Base-by-base conservation (phyloP, 139 green algal species). In the Chlorella sp. region DNA sequence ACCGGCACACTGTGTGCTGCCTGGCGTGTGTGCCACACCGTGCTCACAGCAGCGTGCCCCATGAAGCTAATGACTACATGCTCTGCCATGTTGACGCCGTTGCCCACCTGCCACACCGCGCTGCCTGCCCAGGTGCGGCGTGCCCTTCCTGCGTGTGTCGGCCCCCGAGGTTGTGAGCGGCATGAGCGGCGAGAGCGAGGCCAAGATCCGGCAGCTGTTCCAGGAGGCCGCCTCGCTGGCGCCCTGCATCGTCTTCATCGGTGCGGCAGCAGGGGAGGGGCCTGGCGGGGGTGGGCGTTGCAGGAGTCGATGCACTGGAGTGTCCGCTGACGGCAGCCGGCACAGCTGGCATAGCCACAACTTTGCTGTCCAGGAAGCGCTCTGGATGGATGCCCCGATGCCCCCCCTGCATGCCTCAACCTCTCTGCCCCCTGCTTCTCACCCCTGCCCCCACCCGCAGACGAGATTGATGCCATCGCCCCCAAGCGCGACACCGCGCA, bases 161-260 rank as follows among this genome's bases (percentile, higher is more conserved):
- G 94, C 94, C 0, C 94, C 94, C 9, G 94, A 96, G 84, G 87
- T 96, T 46, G 94, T 97, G 13, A 93, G 89, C 46, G 94, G 94
- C 78, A 95, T 97, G 92, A 94, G 89, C 73, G 92, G 92, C 41
- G 92, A 95, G 86, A 91, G 83, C 11, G 95, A 98, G 89, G 94
- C 93, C 24, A 96, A 97, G 89, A 90, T 98, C 82, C 56, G 95
- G 88, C 79, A 91, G 75, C 91, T 98, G 32, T 98, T 98, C 77
- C 86, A 93, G 74, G 95, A 98, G 76, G 95, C 95, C 0, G 72
- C 81, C 0, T 91, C 93, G 20, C 30, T 92, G 22, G 95, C 95
- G 2, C 95, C 95, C 51, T 95, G 90, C 85, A 97, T 98, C 80
- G 83, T 98, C 19, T 98, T 98, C 91, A 97, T 98, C 24, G 93